phyloP scores from a whole-genome alignment of 148 eudicot species.

The Camellia sinensis region DNA sequence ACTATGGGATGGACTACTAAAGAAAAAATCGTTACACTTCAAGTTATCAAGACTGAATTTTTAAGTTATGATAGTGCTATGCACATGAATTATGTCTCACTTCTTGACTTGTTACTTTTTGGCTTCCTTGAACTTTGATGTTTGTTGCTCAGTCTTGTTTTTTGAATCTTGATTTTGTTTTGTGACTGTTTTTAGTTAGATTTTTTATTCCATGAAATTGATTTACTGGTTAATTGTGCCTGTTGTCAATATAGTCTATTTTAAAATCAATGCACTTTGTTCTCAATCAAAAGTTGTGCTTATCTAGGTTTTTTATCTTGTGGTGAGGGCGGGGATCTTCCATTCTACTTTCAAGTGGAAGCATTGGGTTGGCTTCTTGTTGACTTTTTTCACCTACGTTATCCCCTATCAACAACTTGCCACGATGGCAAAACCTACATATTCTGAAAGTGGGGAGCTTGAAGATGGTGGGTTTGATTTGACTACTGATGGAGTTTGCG shows the following conservation, averaged over 20 bases:
- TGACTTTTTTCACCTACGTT: constrained; percentile 65
- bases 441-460: constrained; percentile 64
- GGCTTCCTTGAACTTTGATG: too few species aligned
- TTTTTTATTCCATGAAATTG: not conserved
- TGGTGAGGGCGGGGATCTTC: constrained; percentile 63
- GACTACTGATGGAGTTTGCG: constrained; percentile 84
- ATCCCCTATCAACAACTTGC: constrained; percentile 82
- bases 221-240: not conserved
- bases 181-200: too few species aligned
- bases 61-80: too few species aligned
- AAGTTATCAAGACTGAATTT: too few species aligned
- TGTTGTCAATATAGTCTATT: not conserved
- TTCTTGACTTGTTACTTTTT: too few species aligned
- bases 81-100: too few species aligned
- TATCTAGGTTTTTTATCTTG: constrained; percentile 58
- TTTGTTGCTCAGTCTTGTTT: too few species aligned
- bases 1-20: too few species aligned
- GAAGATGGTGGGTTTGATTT: constrained; percentile 93
- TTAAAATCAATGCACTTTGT: not conserved
- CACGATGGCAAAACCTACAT: constrained; percentile 73
- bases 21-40: too few species aligned
- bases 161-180: too few species aligned
- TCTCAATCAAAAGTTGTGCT: constrained; percentile 8
- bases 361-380: constrained; percentile 64
- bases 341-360: constrained; percentile 74